Percentiles rank a stretch among this genome's conserved stretches.
phyloP scores from a whole-genome alignment of 805 yeast species.

The Komagataella pseudopastoris region DNA sequence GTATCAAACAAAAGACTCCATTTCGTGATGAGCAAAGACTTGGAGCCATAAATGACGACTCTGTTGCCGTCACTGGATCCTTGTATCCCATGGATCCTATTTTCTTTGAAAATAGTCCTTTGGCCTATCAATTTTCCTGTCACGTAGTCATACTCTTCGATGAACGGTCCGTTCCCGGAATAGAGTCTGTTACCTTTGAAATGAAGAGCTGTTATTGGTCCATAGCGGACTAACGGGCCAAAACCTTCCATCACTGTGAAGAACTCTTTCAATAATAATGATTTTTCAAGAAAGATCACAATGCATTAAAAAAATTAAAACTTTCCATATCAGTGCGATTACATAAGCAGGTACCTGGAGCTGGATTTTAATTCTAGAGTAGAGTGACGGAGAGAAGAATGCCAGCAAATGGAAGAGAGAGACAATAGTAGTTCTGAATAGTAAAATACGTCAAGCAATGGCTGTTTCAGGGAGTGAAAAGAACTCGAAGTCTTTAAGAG shows the following conservation, averaged over 20 bases:
- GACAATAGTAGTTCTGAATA: too few relatives aligned
- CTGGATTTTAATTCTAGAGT: too few relatives aligned
- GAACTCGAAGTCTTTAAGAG: too few relatives aligned
- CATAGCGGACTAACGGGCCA: neutral
- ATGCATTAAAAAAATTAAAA: neutral
- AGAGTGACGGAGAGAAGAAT: too few relatives aligned
- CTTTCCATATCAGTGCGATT: neutral
- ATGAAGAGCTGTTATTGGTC: conserved; percentile 25
- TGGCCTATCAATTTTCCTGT: conserved; percentile 22
- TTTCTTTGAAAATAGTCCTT: conserved; percentile 42
- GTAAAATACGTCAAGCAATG: too few relatives aligned
- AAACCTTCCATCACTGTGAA: neutral
- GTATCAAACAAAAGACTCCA: conserved; percentile 15
- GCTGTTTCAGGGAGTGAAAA: too few relatives aligned
- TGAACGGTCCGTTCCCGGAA: conserved; percentile 61
- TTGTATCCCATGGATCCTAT: conserved; percentile 74
- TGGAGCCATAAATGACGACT: conserved; percentile 48
- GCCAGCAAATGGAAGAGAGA: too few relatives aligned
- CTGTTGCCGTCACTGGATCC: conserved; percentile 18
- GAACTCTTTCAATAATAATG: neutral
- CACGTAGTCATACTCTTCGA: conserved; percentile 38
- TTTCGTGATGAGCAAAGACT: conserved; percentile 39
- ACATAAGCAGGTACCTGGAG: too few relatives aligned
- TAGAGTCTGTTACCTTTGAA: conserved; percentile 25
- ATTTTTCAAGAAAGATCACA: neutral